Base-by-base conservation (phyloP, 352 stramenopile genomes). In the Pythium inflatum region DNA sequence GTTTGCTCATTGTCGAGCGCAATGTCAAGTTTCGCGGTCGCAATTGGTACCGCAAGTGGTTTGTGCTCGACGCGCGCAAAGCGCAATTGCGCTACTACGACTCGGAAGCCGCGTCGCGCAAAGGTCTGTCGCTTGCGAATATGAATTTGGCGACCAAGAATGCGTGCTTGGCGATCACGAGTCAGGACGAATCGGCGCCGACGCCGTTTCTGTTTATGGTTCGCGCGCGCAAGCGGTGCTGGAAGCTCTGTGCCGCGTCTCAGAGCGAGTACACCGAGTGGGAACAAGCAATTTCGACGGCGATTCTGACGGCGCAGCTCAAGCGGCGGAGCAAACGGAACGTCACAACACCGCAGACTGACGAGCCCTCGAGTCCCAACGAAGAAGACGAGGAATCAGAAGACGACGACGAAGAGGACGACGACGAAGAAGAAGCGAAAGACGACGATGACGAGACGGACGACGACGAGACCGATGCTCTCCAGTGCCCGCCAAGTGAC, bases 31-130 rank as follows among this genome's bases (percentile, higher is more conserved):
- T 91, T 31, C 83, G 82, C 11, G 83, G 84, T 24, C 76, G 79
- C 5, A 81, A 90, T 51, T 93, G 85, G 85, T 93, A 93, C 43
- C 80, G 83, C 45, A 93, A 93, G 68, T 93, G 85, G 85, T 91
- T 93, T 64, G 82, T 90, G 2, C 58, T 93, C 9, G 82, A 93
- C 59, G 73, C 70, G 8, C 72, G 68, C 27, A 90, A 92, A 70
- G 80, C 78, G n/a, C 55, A 88, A 0, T 41, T 93, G 54, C 82
- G 83, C 6, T 93, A 90, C 46, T 93, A 92, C 68, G 85, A 93
- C 59, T 90, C 83, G 3, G 83, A 93, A 69, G 66, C 73, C 36
- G 75, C 83, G 13, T 82, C 82, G 28, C 75, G 76, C 12, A 77
- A 81, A 31, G 84, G 82, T 0, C 63, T 92, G 3, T 90, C 84